Conservation (phyloP, 2,329 filamentous ascomycete species). For the Fusarium compactum region DNA sequence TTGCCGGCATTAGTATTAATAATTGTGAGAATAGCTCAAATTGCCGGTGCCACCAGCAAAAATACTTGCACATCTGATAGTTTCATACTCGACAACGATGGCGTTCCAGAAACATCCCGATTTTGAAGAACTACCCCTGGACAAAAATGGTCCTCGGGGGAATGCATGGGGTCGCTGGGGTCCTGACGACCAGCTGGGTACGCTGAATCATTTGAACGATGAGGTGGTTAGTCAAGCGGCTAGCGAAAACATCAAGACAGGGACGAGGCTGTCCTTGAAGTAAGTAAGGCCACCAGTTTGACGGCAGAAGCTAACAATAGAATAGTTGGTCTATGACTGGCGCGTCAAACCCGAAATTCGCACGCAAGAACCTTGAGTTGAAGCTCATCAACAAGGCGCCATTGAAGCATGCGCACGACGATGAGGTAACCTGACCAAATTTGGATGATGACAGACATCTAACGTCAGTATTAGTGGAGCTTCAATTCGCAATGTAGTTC, state of each 20-base stretch:
- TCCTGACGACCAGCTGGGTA: constrained; percentile 15
- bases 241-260: constrained; percentile 11
- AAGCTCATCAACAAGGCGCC: constrained; percentile 42
- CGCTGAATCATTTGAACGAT: constrained; percentile 7
- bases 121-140: constrained; percentile 10
- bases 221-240: constrained; percentile 12
- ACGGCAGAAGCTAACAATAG: fast-evolving
- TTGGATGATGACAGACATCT: fast-evolving
- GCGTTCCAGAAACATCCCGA: neutral
- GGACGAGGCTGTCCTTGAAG: constrained; percentile 15
- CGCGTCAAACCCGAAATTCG: constrained; percentile 39
- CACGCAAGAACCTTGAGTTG: constrained; percentile 34
- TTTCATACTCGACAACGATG: neutral
- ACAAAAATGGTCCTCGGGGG: constrained; percentile 16
- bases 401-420: constrained; percentile 43
- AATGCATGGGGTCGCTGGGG: constrained; percentile 26
- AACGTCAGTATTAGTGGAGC: constrained; percentile 1
- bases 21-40: neutral
- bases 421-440: constrained; percentile 28
- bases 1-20: neutral
- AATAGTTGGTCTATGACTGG: constrained; percentile 34
- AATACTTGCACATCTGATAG: neutral
- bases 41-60: neutral
- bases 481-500: constrained; percentile 43
- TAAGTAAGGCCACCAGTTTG: neutral